These are phyloP conservation scores for Russula abietina DNA, from an alignment of 768 basidiomycete species.

Conservation along the genomic window DNA sequence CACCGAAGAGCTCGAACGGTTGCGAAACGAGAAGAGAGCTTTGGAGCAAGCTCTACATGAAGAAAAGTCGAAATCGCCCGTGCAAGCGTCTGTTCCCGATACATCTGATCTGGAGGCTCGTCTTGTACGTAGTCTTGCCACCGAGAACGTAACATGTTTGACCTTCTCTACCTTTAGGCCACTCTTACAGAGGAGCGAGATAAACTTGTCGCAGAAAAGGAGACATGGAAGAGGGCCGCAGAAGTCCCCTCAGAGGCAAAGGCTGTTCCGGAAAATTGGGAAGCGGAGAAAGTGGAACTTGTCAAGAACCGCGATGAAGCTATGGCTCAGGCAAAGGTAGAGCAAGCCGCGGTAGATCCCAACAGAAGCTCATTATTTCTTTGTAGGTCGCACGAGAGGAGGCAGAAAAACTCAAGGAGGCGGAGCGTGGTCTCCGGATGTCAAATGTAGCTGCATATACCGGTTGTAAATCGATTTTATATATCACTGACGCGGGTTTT, in stretches of 20 bases:
- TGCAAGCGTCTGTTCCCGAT: slow-evolving; percentile 13
- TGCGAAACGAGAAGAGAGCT: slow-evolving; percentile 34
- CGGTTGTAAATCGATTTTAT: background rate
- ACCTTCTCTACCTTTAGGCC: slow-evolving; percentile 34
- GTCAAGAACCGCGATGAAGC: slow-evolving; percentile 56
- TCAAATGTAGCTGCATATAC: slow-evolving; percentile 22
- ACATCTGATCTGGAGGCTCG: slow-evolving; percentile 27
- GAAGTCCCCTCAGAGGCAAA: slow-evolving; percentile 21
- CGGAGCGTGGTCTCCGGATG: slow-evolving; percentile 26
- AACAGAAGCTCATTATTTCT: background rate
- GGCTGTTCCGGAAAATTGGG: slow-evolving; percentile 39
- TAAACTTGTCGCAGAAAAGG: slow-evolving; percentile 54
- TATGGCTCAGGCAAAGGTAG: slow-evolving; percentile 51
- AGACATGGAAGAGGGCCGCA: slow-evolving; percentile 35
- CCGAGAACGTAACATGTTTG: background rate
- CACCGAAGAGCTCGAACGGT: slow-evolving; percentile 29
- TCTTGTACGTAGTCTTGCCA: slow-evolving; percentile 31
- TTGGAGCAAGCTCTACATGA: slow-evolving; percentile 38
- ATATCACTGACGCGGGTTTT: background rate
- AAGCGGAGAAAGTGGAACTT: slow-evolving; percentile 55
- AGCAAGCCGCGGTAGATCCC: background rate
- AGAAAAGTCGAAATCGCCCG: slow-evolving; percentile 30
- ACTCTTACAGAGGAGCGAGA: slow-evolving; percentile 55
- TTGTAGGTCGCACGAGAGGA: slow-evolving; percentile 26
- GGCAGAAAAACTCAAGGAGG: slow-evolving; percentile 26